phyloP scores from a whole-genome alignment of 2,329 filamentous ascomycete genomes.

The Nemania sp. region DNA sequence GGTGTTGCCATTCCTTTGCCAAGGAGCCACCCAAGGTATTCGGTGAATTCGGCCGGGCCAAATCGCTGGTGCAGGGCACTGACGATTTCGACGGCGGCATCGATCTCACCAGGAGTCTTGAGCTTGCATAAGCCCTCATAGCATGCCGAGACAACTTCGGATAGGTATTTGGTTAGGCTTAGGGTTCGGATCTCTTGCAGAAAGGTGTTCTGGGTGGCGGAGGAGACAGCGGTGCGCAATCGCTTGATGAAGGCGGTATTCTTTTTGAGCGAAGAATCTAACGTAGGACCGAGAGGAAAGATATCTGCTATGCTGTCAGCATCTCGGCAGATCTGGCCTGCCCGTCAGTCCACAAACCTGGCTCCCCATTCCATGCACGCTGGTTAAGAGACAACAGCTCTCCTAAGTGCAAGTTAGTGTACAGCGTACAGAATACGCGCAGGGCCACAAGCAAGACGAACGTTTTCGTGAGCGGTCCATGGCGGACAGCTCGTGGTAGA shows the following conservation, averaged over 20 bases:
- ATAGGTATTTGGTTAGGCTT: conserved; percentile 95
- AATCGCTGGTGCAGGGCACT: conserved; percentile 97
- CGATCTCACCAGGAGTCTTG: conserved; percentile 91
- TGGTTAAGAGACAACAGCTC: conserved; percentile 91
- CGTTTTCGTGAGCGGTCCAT: conserved; percentile 77
- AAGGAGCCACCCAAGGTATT: conserved; percentile 90
- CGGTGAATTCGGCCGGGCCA: conserved; percentile 88
- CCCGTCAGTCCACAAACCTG: conserved; percentile 66
- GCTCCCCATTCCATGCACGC: conserved; percentile 88
- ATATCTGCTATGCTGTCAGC: conserved; percentile 68
- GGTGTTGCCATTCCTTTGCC: conserved; percentile 92
- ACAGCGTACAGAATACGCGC: conserved; percentile 2
- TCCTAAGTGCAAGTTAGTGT: conserved; percentile 64
- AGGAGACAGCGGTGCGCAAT: conserved; percentile 87
- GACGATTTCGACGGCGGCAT: conserved; percentile 90
- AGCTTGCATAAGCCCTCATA: conserved; percentile 94
- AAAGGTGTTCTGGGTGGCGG: conserved; percentile 84
- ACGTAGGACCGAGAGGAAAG: conserved; percentile 79
- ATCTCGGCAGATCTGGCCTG: conserved; percentile 16
- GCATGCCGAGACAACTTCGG: conserved; percentile 95
- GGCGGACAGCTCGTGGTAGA: conserved; percentile 55
- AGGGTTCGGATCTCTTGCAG: conserved; percentile 89
- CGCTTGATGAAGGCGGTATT: conserved; percentile 99
- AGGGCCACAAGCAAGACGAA: conserved; percentile 52
- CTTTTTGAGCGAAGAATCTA: conserved; percentile 97